phyloP scores from a whole-genome alignment of 164 flowering plant species.

The Kalanchoe fedtschenkoi region DNA sequence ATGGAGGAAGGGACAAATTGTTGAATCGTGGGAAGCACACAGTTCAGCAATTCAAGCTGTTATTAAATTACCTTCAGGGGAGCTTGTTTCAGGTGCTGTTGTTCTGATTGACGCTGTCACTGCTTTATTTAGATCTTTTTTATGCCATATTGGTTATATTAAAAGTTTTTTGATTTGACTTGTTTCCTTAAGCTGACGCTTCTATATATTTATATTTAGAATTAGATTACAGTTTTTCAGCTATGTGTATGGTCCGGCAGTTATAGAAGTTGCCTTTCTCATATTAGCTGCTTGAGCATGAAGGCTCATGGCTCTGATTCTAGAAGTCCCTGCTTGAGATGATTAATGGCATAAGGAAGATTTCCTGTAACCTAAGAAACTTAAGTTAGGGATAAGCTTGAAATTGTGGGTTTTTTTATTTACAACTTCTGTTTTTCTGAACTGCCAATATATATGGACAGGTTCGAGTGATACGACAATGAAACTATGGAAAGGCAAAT shows the following conservation, averaged over 20 bases:
- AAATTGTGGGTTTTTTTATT: neutral
- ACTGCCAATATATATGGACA: conserved; percentile 8
- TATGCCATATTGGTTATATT: neutral
- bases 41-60: conserved; percentile 73
- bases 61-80: conserved; percentile 73
- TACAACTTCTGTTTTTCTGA: neutral
- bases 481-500: conserved; percentile 82
- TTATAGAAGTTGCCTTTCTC: no score
- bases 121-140: neutral
- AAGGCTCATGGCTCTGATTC: neutral
- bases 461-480: conserved; percentile 87
- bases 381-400: neutral
- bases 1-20: conserved; percentile 67
- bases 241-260: neutral
- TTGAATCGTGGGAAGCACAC: conserved; percentile 84
- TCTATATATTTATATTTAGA: neutral
- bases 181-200: neutral
- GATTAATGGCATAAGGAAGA: neutral
- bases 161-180: neutral
- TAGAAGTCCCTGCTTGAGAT: neutral
- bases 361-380: neutral
- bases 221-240: neutral
- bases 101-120: neutral
- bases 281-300: neutral
- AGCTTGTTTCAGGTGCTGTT: conserved; percentile 68